These are phyloP conservation scores for Micromonas pusilla DNA, from an alignment of 139 green algal species.

Conservation along the genomic window DNA sequence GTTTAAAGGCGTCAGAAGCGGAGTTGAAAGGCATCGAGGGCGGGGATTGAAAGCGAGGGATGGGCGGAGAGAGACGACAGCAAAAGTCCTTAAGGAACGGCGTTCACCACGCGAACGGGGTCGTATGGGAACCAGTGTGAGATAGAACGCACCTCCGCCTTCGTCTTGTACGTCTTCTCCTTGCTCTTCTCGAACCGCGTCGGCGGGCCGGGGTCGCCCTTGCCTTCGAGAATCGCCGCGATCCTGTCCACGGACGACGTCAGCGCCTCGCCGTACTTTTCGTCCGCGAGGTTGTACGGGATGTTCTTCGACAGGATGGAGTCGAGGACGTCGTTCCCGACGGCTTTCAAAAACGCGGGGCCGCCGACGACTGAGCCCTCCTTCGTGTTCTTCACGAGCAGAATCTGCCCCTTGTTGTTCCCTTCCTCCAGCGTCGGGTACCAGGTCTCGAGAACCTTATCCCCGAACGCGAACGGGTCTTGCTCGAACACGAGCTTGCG, in stretches of 20 bases:
- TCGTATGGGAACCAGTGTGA: too few relatives aligned
- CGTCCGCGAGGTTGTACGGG: conserved; percentile 82
- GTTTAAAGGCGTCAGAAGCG: too few relatives aligned
- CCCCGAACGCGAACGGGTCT: conserved; percentile 86
- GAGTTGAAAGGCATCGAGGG: too few relatives aligned
- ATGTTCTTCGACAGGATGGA: conserved; percentile 81
- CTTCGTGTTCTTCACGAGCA: conserved; percentile 89
- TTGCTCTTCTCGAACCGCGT: conserved; percentile 28
- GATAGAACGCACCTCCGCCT: too few relatives aligned
- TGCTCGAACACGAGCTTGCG: conserved; percentile 90
- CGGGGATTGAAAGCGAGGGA: too few relatives aligned
- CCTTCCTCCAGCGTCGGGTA: conserved; percentile 63
- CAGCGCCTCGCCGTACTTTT: conserved; percentile 89
- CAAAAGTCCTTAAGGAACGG: too few relatives aligned
- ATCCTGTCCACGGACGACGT: conserved; percentile 68
- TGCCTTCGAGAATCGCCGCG: conserved; percentile 61
- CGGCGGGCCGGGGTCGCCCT: conserved; percentile 50
- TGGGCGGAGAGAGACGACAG: too few relatives aligned
- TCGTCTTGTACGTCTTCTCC: conserved; percentile 45
- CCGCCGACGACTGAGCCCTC: conserved; percentile 89
- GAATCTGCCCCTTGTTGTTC: conserved; percentile 83
- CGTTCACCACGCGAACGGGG: too few relatives aligned
- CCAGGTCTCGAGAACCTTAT: conserved; percentile 84
- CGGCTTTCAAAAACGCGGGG: conserved; percentile 60
- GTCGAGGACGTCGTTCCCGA: conserved; percentile 93